Conservation (phyloP, 768 basidiomycete genomes). For the Boletus fagicola region DNA sequence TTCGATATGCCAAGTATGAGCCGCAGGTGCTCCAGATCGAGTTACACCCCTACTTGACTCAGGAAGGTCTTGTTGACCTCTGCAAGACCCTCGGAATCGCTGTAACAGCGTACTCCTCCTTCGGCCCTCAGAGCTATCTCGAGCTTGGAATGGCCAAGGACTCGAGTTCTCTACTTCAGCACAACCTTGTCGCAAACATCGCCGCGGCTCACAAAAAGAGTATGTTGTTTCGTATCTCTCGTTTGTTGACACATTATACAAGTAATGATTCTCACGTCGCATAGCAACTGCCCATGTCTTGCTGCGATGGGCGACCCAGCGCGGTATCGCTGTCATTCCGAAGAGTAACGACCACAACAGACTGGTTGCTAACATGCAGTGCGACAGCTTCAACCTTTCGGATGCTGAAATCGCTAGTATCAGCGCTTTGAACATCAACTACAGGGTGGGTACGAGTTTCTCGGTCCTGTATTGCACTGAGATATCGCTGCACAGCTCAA, state of each 20-base stretch:
- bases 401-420: slow-evolving; percentile 58
- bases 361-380: slow-evolving; percentile 45
- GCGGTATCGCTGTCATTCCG: slow-evolving; percentile 71
- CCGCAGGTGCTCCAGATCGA: slow-evolving; percentile 62
- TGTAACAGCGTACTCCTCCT: slow-evolving; percentile 55
- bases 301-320: slow-evolving; percentile 78
- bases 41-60: slow-evolving; percentile 54
- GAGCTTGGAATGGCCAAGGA: slow-evolving; percentile 65
- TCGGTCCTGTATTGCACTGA: slow-evolving; percentile 4
- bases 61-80: slow-evolving; percentile 45
- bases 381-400: slow-evolving; percentile 48
- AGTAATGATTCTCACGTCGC: slow-evolving; percentile 3
- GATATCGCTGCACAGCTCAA: slow-evolving; percentile 48
- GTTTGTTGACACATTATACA: background rate
- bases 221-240: slow-evolving; percentile 22
- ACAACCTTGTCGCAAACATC: slow-evolving; percentile 43
- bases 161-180: slow-evolving; percentile 51
- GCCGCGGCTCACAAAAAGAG: slow-evolving; percentile 55
- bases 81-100: slow-evolving; percentile 46
- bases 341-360: slow-evolving; percentile 54
- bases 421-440: slow-evolving; percentile 55
- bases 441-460: slow-evolving; percentile 48
- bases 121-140: slow-evolving; percentile 54
- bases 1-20: slow-evolving; percentile 69
- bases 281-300: slow-evolving; percentile 59